Conservation (phyloP, 73 alveolate species). For the Paraurostyla sp. region DNA sequence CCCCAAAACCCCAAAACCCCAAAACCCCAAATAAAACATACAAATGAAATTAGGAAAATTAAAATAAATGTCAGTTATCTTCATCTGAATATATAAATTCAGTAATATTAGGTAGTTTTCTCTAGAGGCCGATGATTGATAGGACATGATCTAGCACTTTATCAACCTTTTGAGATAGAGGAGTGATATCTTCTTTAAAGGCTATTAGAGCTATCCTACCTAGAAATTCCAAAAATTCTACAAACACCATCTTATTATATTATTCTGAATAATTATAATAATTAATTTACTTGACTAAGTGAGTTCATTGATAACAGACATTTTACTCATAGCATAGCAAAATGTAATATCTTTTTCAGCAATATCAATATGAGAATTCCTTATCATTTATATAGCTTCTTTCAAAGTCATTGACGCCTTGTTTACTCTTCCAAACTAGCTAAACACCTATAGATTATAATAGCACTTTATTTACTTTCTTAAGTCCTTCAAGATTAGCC, state of each 20-base stretch:
- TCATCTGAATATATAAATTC: no score
- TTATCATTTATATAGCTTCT: conserved; percentile 59
- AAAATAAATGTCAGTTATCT: no score
- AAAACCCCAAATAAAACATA: no score
- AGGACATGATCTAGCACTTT: no score
- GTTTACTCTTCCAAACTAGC: conserved; percentile 19
- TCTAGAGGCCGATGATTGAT: no score
- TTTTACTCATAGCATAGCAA: conserved; percentile 70
- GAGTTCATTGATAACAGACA: conserved; percentile 65
- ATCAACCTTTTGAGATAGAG: no score
- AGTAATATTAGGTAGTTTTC: no score
- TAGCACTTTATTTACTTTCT: neutral
- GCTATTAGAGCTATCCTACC: conserved; percentile 68
- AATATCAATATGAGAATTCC: neutral
- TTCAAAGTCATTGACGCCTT: conserved; percentile 48
- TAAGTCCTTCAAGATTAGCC: conserved; percentile 55
- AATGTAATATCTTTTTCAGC: conserved; percentile 67
- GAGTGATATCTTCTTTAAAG: no score
- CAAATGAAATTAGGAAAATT: neutral
- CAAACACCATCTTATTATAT: conserved; percentile 59
- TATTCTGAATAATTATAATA: neutral
- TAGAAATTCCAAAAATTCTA: conserved; percentile 68
- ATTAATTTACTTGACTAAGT: neutral
- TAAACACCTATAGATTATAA: neutral
- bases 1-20: conserved; percentile 6